A percentile compares a stretch with the other conserved stretches of the same genome.
phyloP scores from a whole-genome alignment of 2,329 filamentous ascomycete species.

The Curvularia verruculosa region DNA sequence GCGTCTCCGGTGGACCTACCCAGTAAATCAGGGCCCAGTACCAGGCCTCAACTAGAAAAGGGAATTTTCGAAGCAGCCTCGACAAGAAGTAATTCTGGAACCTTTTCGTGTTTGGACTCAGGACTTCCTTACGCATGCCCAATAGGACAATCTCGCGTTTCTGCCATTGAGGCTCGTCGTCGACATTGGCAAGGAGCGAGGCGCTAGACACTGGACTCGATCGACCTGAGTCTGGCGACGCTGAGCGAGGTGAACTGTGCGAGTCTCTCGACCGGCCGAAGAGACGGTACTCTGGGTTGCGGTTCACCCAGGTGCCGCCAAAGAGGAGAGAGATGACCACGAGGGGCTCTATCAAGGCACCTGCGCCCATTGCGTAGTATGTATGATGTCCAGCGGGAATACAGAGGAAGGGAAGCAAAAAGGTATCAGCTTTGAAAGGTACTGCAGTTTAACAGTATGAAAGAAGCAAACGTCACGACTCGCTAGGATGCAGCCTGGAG shows the following conservation, averaged over 20 bases:
- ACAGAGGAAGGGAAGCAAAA: not conserved
- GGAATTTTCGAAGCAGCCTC: constrained; percentile 68
- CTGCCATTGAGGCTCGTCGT: constrained; percentile 55
- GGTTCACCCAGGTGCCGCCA: constrained; percentile 67
- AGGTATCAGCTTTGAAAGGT: not conserved
- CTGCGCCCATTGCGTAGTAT: constrained; percentile 57
- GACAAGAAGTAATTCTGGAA: constrained; percentile 67
- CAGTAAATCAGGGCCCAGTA: constrained; percentile 80
- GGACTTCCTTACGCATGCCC: constrained; percentile 56
- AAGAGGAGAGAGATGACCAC: constrained; percentile 65
- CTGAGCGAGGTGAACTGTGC: constrained; percentile 36
- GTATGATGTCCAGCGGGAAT: constrained; percentile 4
- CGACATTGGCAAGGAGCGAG: constrained; percentile 50
- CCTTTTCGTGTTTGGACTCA: constrained; percentile 66
- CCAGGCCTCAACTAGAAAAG: constrained; percentile 76
- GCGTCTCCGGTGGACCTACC: constrained; percentile 56
- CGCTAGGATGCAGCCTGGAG: not conserved
- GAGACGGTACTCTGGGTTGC: constrained; percentile 52
- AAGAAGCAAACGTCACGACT: not conserved
- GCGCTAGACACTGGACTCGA: constrained; percentile 51
- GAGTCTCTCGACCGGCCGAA: constrained; percentile 37
- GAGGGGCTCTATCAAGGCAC: constrained; percentile 66
- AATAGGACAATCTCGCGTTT: constrained; percentile 57
- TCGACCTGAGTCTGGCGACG: constrained; percentile 52
- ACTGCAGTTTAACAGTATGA: not conserved